Base-by-base conservation (phyloP, 2,329 filamentous ascomycete genomes). In the Aureobasidium namibiae region DNA sequence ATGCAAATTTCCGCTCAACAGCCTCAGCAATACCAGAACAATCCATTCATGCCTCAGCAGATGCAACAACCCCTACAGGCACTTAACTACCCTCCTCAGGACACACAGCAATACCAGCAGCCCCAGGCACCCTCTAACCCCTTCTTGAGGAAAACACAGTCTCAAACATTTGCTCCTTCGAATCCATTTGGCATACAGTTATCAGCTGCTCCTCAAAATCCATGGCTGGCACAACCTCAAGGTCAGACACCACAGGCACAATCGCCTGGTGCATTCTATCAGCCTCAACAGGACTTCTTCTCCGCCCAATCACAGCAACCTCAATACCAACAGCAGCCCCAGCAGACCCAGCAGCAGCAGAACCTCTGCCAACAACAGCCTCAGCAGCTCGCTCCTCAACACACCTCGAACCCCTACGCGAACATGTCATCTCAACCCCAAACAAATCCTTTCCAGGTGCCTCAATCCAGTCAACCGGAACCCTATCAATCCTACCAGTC, bases 1-100 rank as follows among this genome's bases (percentile, higher is more conserved):
- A 80, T 96, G 72, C 85, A 89, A 38, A 75, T 95, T 2, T 83
- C 70, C 8, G 63, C 65, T 21, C 42, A 69, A 31, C 69, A 68
- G 26, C 67, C 67, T 38, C 65, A 64, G 46, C 65, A 65, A 24
- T 66, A 66, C 58, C 54, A 61, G 36, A 45, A 41, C 26, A 70
- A 71, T 45, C 67, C 68, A 14, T 71, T 68, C 65, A 64, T 68
- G 21, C 62, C 61, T 34, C 62, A 64, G 44, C 66, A 68, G 38
- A 56, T 63, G 36, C 64, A 65, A 38, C 66, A 66, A 56, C 67
- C 56, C 4, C 14, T 59, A 21, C 50, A 59, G 34, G 46, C 59
- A 16, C 56, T 44, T 50, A 21, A 14, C 11, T 50, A 56, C 63
- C 61, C 33, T 62, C 39, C 52, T 26, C 38, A 66, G 33, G 60